Conservation (phyloP, 331 rosid species). For the Malus hybrid region DNA sequence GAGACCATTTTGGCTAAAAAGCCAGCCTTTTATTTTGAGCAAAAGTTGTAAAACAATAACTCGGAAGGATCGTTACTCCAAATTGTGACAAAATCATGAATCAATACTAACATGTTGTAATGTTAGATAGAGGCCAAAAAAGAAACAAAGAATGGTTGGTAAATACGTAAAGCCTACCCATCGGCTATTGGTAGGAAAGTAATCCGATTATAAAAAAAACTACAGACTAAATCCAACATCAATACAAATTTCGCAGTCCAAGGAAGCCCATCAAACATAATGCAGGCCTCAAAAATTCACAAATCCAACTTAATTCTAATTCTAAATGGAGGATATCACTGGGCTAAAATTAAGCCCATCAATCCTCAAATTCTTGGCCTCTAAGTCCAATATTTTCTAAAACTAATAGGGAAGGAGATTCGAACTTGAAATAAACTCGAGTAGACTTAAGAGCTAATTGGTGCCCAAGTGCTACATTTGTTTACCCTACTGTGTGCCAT, state of each 20-base stretch:
- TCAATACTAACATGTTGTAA: too few relatives aligned
- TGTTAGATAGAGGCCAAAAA: not conserved
- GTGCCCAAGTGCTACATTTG: not conserved
- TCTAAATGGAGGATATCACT: not conserved
- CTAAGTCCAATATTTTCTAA: not conserved
- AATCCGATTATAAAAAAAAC: not conserved
- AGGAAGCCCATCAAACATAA: not conserved
- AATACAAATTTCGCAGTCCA: not conserved
- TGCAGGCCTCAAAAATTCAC: not conserved
- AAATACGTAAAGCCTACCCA: not conserved
- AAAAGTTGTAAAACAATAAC: too few relatives aligned
- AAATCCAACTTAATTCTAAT: not conserved
- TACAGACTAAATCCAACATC: not conserved
- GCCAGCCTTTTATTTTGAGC: too few relatives aligned
- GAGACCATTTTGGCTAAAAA: too few relatives aligned
- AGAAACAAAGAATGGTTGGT: not conserved
- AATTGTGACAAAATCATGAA: too few relatives aligned
- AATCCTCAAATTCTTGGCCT: not conserved
- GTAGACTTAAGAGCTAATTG: too few relatives aligned
- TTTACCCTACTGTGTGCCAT: slow-evolving; percentile 1
- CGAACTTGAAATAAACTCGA: too few relatives aligned
- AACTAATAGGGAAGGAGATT: too few relatives aligned
- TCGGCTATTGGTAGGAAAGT: too few relatives aligned
- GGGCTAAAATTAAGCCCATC: not conserved
- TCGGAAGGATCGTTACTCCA: too few relatives aligned